Base-by-base conservation (phyloP, 1,284 basidiomycete genomes). In the Boletellus sp. region DNA sequence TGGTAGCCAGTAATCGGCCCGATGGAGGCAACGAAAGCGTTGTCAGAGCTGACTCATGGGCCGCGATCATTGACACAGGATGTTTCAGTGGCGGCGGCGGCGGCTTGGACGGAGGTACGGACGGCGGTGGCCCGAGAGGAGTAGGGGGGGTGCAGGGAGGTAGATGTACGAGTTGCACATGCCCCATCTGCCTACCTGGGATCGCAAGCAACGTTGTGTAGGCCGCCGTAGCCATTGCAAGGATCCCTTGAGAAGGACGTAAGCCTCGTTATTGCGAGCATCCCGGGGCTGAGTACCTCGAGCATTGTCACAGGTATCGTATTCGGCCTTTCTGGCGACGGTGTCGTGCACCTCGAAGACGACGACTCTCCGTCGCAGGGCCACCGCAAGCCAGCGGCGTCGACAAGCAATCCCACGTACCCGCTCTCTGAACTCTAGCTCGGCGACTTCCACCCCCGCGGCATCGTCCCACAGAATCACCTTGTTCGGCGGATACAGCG, bases 401-500 rank as follows among this genome's bases (percentile, higher is more conserved):
- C 95, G 75, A 58, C 86, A 90, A 1, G 85, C 82, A 36, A 97
- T 70, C 0, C 91, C 92, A 47, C 89, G 76, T 2, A 97, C 91
- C 48, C 81, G 78, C 69, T 96, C 93, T 55, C 89, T 83, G 65
- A 97, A 97, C 72, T 97, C 93, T 49, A 97, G 79, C 69, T 96
- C 91, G 26, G 89, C 91, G 36, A 94, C 85, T 60, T 93, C 86
- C 47, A 76, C 73, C 5, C 83, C 85, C 2, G 80, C 72, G 2
- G 77, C 78, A 70, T 93, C 91, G 70, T 97, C 89, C 86, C 91
- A 97, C 43, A 97, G 70, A 51, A 97, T 79, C 43, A 94, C 90
- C 74, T 97, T 97, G 75, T 97, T 97, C 24, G 91, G 91, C 26
- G 94, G 86, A 70, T 93, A 97, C 7, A 91, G 78, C n/a, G 94